Evolutionary conservation across 768 basidiomycete genomes (phyloP), one percentile per base, ranked within the genome.

Genomic region (Leccinum broughii): DNA sequence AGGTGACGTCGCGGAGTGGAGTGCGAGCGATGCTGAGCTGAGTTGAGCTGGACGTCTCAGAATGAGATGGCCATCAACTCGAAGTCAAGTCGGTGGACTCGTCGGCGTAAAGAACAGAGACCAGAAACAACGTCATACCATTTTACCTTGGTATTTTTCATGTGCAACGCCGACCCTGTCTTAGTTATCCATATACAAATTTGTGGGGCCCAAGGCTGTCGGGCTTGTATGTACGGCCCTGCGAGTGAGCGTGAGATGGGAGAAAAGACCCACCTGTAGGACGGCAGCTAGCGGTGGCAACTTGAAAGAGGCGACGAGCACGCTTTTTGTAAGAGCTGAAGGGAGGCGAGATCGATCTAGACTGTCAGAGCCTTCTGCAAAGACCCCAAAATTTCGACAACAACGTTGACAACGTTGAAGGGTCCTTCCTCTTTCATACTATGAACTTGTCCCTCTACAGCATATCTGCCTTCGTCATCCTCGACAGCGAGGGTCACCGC

Each of bases 401-500:
- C 37, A 39, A 44, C 41, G 44, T 44, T 44, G 44, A n/a, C 39
- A 41, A 41, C 39, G 39, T 41, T 41, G 35, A n/a, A 41, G 39
- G 39, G 44, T 44, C 44, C n/a, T 44, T 20, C 30, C 2, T 28
- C 22, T 54, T 64, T 73, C 59, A 68, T 60, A 72, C 70, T 70
- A 75, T 75, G 87, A 97, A 96, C 72, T 78, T 97, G 54, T 88
- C 94, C 8, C 81, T 99, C 50, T 95, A 98, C 78, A 88, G 88
- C 67, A 80, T 95, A 60, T 84, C 88, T 51, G 93, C 88, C 1
- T 91, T 98, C 74, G 72, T 99, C 64, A 86, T 98, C 69, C 88
- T 98, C 67, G 97, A 99, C 81, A 80, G 88, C n/a, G 95, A 98
- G 67, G 95, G 95, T 22, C 89, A 93, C 70, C 90, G 97, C 54